These are phyloP conservation scores for Telopea speciosissima DNA, from an alignment of 177 flowering plant genomes.

Conservation along the genomic window DNA sequence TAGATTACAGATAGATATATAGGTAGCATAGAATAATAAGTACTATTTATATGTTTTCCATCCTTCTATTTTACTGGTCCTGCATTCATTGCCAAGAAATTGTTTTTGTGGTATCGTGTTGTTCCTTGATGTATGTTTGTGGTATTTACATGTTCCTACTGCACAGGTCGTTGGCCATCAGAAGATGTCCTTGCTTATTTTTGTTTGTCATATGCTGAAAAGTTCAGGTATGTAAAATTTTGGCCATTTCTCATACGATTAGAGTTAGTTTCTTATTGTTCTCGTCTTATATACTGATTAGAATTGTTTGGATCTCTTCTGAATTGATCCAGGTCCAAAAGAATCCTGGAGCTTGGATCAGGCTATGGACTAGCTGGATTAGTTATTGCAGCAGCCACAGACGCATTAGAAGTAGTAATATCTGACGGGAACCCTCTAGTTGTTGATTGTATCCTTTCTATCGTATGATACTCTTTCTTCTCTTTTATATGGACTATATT, in stretches of 20 bases:
- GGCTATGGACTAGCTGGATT: constrained; percentile 97
- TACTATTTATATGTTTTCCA: background rate
- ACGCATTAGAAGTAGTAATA: constrained; percentile 75
- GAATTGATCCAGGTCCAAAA: constrained; percentile 45
- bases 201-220: constrained; percentile 58
- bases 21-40: background rate
- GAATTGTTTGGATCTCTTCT: constrained; percentile 4
- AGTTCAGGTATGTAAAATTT: constrained; percentile 53
- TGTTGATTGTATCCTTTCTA: constrained; percentile 87
- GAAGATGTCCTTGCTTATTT: constrained; percentile 90
- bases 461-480: no score
- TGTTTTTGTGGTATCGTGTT: background rate
- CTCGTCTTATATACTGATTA: background rate
- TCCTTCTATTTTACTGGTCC: background rate
- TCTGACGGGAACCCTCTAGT: constrained; percentile 98
- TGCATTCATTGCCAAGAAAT: background rate
- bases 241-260: background rate
- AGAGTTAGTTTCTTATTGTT: no score
- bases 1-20: no score
- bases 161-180: constrained; percentile 84
- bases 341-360: constrained; percentile 89
- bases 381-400: constrained; percentile 67
- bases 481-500: no score
- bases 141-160: background rate
- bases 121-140: background rate